Conservation (phyloP, 805 yeast genomes). For the Wickerhamiella dianesei region DNA sequence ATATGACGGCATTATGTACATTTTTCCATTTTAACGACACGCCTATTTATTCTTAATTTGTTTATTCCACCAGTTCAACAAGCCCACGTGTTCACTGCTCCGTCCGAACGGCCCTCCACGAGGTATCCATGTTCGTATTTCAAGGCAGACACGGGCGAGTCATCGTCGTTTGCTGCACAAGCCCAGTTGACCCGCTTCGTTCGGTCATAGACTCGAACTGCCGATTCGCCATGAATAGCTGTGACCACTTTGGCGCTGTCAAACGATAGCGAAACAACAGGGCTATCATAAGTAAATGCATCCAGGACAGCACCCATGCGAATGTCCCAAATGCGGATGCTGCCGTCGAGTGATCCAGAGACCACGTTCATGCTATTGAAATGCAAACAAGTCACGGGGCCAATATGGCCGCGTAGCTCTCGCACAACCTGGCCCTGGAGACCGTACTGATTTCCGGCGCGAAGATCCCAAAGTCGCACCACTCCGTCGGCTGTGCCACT, state of each 20-base stretch:
- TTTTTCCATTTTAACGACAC: background rate
- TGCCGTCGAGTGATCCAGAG: constrained; percentile 51
- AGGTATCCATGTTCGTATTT: constrained; percentile 50
- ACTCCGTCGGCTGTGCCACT: constrained; percentile 67
- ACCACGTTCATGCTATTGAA: constrained; percentile 53
- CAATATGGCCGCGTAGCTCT: constrained; percentile 39
- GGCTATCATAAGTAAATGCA: constrained; percentile 46
- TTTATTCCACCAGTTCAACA: constrained; percentile 8
- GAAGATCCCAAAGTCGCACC: constrained; percentile 62
- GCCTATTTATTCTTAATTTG: background rate
- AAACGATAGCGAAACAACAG: constrained; percentile 44
- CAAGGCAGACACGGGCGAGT: constrained; percentile 30
- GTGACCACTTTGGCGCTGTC: constrained; percentile 44
- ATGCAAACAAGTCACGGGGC: constrained; percentile 51
- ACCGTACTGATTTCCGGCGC: constrained; percentile 38
- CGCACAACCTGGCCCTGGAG: constrained; percentile 29
- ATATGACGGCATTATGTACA: background rate
- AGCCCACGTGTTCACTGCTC: constrained; percentile 56
- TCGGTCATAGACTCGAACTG: constrained; percentile 47
- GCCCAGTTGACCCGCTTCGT: constrained; percentile 39
- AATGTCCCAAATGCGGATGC: constrained; percentile 60
- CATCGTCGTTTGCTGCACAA: constrained; percentile 32
- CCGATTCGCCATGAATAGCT: constrained; percentile 33
- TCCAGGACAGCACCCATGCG: constrained; percentile 51
- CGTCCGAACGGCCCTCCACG: constrained; percentile 50